These are phyloP conservation scores for Blumeriella jaapii DNA, from an alignment of 2,329 filamentous ascomycete species.

Conservation along the genomic window DNA sequence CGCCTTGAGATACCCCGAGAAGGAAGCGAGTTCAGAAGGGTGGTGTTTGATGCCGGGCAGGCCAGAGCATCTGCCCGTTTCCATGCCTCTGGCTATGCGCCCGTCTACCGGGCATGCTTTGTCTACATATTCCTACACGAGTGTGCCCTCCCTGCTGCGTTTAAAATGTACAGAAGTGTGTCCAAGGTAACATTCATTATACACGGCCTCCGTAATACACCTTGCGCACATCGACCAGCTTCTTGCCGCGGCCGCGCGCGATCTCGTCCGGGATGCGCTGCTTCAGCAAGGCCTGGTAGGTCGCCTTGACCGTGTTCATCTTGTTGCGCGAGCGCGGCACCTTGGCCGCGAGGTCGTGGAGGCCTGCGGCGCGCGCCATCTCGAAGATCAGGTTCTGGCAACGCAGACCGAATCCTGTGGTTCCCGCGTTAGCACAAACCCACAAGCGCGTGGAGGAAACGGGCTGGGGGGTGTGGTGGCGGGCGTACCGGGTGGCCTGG, in stretches of 20 bases:
- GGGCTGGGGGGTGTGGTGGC: not conserved
- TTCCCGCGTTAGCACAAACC: slow-evolving; percentile 10
- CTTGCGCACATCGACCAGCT: slow-evolving; percentile 90
- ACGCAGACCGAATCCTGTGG: slow-evolving; percentile 79
- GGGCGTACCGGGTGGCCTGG: slow-evolving; percentile 72
- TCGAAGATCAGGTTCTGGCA: slow-evolving; percentile 89
- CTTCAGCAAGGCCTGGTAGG: slow-evolving; percentile 68
- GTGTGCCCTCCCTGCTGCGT: slow-evolving; percentile 27
- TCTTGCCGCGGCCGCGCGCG: slow-evolving; percentile 80
- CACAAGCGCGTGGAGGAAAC: too few species aligned
- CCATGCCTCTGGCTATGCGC: too few species aligned
- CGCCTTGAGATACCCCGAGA: too few species aligned
- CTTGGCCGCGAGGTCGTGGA: slow-evolving; percentile 73
- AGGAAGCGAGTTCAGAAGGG: too few species aligned
- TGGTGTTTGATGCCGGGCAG: too few species aligned
- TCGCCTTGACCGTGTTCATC: slow-evolving; percentile 95
- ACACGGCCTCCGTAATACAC: slow-evolving; percentile 78
- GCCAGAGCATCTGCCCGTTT: too few species aligned
- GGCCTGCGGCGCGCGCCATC: slow-evolving; percentile 77
- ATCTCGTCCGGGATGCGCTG: slow-evolving; percentile 85
- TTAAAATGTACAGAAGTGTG: slow-evolving; percentile 33
- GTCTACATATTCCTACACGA: not conserved
- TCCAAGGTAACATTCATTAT: slow-evolving; percentile 23
- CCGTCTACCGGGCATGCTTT: too few species aligned
- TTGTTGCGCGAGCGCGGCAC: slow-evolving; percentile 83